Base-by-base conservation (phyloP, 2,329 filamentous ascomycete species). In the Penicillium sp. region DNA sequence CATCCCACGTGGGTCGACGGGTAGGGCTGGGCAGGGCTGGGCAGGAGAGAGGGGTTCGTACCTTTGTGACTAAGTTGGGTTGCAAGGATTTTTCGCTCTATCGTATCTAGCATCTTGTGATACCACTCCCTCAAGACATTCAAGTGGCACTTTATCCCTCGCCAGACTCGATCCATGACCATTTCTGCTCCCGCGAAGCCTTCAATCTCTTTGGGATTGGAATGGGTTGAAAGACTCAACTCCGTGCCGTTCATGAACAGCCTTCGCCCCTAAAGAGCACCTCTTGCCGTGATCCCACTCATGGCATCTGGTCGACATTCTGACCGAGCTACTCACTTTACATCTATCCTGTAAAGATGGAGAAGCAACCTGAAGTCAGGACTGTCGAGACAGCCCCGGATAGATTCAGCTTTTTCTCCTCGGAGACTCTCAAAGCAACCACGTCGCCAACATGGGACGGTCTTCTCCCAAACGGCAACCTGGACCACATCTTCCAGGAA, bases 371-470 rank as follows among this genome's bases (percentile, higher is more conserved):
- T 6, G 9, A 27, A 27, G 25, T 27, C 25, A 27, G 9, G 25
- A 27, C 25, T 6, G 9, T 9, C 25, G 25, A 27, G 25, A 27
- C 25, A 27, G 25, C 25, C 25, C 25, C 71, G 92, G 91, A 90
- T 66, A 84, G 92, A 1, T 96, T 95, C 78, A 94, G 90, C 20
- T 22, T 22, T 61, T 96, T 96, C 76, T 97, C 96, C 72, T 96
- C 91, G 0, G 96, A 92, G 46, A 87, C 89, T 71, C 90, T 96
- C 64, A 14, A 61, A 14, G 41, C 51, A 7, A 45, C 30, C 28
- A 38, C 48, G 2, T 58, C 62, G 2, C 48, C 60, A 0, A 55
- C 48, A 9, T 67, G 63, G 61, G 58, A 59, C 2, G 57, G 42
- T 3, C 47, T 65, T 10, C 58, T 64, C 18, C 50, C 55, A 3